These are phyloP conservation scores for Thecaphora thlaspeos DNA, from an alignment of 1,284 basidiomycete genomes.

Conservation along the genomic window DNA sequence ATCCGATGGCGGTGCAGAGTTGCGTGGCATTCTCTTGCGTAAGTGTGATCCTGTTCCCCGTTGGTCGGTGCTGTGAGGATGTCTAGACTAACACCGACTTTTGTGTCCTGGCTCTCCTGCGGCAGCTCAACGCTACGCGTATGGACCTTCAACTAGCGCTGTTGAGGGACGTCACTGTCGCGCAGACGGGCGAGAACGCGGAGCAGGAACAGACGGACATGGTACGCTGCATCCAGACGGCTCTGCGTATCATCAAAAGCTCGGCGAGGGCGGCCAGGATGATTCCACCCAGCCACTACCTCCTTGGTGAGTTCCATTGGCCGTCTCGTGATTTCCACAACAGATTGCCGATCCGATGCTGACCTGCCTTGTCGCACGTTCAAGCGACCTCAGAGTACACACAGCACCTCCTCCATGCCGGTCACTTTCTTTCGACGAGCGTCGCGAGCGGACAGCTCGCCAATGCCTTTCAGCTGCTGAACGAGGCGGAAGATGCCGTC, in stretches of 20 bases:
- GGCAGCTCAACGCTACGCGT: neutral
- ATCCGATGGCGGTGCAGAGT: slow-evolving; percentile 3
- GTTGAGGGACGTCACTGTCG: neutral
- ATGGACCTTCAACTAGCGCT: slow-evolving; percentile 4
- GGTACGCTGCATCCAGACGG: slow-evolving; percentile 5
- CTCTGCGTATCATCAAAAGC: slow-evolving; percentile 6
- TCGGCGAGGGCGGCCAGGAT: slow-evolving; percentile 1
- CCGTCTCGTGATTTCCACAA: neutral
- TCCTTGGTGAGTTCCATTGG: neutral
- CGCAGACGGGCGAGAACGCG: neutral
- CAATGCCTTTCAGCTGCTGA: slow-evolving; percentile 1
- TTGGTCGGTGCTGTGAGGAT: neutral
- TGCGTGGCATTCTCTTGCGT: neutral
- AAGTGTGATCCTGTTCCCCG: neutral
- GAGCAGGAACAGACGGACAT: slow-evolving; percentile 5
- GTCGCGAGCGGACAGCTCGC: neutral
- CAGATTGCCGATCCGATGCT: no score
- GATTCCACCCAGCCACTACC: slow-evolving; percentile 4
- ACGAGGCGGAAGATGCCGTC: slow-evolving; percentile 7
- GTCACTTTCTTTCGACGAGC: slow-evolving; percentile 5
- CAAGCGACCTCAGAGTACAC: neutral
- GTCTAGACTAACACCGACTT: neutral
- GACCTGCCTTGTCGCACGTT: neutral
- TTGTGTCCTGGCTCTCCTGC: neutral
- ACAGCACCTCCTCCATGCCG: slow-evolving; percentile 5